Evolutionary conservation across 164 flowering plant species (phyloP).

Genomic region (Nelumbo lutea): DNA sequence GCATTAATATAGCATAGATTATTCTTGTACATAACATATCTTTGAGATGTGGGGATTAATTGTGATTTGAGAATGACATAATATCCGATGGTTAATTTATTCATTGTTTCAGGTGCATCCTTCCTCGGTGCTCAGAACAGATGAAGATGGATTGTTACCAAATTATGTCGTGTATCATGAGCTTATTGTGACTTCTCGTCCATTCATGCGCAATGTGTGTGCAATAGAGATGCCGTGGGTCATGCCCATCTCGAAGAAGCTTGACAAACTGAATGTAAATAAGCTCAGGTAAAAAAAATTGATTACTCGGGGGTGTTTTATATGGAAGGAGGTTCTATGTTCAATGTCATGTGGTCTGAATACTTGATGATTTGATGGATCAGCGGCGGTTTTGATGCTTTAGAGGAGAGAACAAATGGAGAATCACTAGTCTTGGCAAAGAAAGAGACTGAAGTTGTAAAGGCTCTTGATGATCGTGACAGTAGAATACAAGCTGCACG

Average conservation of each 20-base stretch:
- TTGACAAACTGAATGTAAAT: constrained; percentile 53
- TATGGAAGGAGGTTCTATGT: background rate
- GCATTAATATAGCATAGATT: too few species aligned
- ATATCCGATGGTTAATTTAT: background rate
- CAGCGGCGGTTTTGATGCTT: constrained; percentile 45
- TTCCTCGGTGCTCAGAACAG: constrained; percentile 61
- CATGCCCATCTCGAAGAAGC: constrained; percentile 54
- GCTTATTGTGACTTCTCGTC: constrained; percentile 57
- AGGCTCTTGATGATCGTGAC: constrained; percentile 35
- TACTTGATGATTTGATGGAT: constrained; percentile 12
- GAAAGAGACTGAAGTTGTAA: constrained; percentile 22
- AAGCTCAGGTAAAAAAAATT: constrained; percentile 55
- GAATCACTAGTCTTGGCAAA: constrained; percentile 19
- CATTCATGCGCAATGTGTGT: constrained; percentile 72
- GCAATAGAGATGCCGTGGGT: constrained; percentile 76
- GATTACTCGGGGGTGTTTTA: background rate
- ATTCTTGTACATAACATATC: background rate
- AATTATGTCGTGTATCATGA: constrained; percentile 70
- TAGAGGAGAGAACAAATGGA: constrained; percentile 20
- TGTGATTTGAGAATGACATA: background rate
- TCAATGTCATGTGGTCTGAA: constrained; percentile 4
- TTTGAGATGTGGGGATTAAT: background rate
- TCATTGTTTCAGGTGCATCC: constrained; percentile 76
- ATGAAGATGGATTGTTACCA: constrained; percentile 76
- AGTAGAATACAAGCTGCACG: constrained; percentile 62